These are phyloP conservation scores for Sanguinoderma infundibulare DNA, from an alignment of 1,284 basidiomycete genomes.

Conservation along the genomic window DNA sequence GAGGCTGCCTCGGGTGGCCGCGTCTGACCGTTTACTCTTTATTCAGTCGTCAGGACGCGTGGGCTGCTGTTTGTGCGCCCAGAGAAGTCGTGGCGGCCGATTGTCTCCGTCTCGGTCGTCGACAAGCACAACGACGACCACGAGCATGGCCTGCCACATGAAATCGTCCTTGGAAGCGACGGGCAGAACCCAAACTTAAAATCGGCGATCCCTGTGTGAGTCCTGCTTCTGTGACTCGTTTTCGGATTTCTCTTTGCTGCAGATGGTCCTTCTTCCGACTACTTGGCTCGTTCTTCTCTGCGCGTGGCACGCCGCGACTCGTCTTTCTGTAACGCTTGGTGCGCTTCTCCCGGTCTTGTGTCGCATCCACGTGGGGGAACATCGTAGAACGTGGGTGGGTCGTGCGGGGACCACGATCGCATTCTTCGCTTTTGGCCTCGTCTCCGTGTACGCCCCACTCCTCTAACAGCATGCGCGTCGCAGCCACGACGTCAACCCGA, in stretches of 20 bases:
- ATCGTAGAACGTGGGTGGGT: too few relatives aligned
- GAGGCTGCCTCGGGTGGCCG: too few relatives aligned
- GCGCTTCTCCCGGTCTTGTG: too few relatives aligned
- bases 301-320: neutral
- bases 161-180: slow-evolving; percentile 62
- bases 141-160: slow-evolving; percentile 38
- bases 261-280: neutral
- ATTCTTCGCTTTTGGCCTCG: neutral
- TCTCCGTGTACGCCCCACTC: neutral
- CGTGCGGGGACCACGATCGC: too few relatives aligned
- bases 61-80: slow-evolving; percentile 39
- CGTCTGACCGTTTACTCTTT: neutral
- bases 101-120: slow-evolving; percentile 56
- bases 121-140: slow-evolving; percentile 52
- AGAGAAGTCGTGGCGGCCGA: slow-evolving; percentile 58
- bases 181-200: slow-evolving; percentile 73
- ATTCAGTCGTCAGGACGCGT: slow-evolving; percentile 37
- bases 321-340: too few relatives aligned
- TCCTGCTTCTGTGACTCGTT: slow-evolving; percentile 10
- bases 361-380: too few relatives aligned
- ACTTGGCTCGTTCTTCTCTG: neutral
- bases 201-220: slow-evolving; percentile 55
- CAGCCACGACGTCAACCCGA: slow-evolving; percentile 44
- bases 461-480: neutral
- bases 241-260: neutral